Evolutionary conservation across 495 filamentous ascomycete species (phyloP), one percentile per base, ranked within the genome.

Genomic region (Aspergillus egyptiacus): DNA sequence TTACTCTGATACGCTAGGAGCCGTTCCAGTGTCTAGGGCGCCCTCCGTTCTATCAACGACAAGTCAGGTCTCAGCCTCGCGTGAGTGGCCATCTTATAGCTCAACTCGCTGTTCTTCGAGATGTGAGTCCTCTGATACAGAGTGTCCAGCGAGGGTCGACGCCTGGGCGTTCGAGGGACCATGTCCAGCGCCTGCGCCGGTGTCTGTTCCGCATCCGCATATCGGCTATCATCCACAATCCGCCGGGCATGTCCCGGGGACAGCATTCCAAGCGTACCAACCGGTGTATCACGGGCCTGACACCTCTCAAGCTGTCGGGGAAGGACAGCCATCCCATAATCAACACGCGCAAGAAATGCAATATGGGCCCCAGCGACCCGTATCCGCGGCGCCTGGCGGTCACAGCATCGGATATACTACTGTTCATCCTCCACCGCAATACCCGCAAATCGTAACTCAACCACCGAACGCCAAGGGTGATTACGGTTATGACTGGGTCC

Each of bases 41-140:
- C 53, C 56, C 7, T 57, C 59, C 3, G 56, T 31, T 23, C 44
- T 57, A 25, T 59, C 56, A 5, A 46, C 51, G 9, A 48, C 56
- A 2, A 56, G 56, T 38, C 50, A 53, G 36, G 46, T 53, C 17
- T 59, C 59, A 4, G 46, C 52, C 10, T 28, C 50, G 17, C 53
- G 48, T 31, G 56, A 55, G 23, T 62, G 59, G 59, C 56, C 46
- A 20, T 25, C 45, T 15, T 59, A 57, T 23, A 39, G 46, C 35
- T 55, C 59, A 19, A 51, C 59, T 5, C 51, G 53, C 23, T 53
- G 56, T 18, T 44, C 59, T 2, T 57, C 59, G 5, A 45, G 33
- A 14, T 51, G 56, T 28, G 56, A 59, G 25, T 55, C 56, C 5
- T 41, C 56, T 14, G 54, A 62, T 22, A 34, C 59, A 35, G 57